phyloP scores from a whole-genome alignment of 2,329 filamentous ascomycete species.

The Akanthomyces lecanii region DNA sequence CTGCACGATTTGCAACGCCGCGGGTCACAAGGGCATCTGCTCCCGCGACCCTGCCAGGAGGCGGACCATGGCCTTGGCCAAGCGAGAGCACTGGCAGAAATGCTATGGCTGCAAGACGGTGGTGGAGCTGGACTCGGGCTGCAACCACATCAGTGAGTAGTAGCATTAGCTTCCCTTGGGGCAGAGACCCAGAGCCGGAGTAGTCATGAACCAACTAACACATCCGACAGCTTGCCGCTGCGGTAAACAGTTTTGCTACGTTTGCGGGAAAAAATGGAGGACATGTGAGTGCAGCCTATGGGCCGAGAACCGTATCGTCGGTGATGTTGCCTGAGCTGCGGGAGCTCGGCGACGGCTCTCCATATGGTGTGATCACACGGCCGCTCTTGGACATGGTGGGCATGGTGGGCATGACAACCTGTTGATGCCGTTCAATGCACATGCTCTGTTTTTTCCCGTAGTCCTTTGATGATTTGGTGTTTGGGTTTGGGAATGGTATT shows the following conservation, averaged over 20 bases:
- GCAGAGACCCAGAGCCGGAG: too few relatives aligned
- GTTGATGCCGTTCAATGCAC: too few relatives aligned
- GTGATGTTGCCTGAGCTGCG: too few relatives aligned
- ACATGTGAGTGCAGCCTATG: not conserved
- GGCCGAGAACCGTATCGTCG: too few relatives aligned
- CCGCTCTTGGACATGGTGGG: too few relatives aligned
- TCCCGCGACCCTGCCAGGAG: not conserved
- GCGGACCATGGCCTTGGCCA: not conserved
- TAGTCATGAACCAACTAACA: not conserved
- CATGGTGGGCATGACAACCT: too few relatives aligned
- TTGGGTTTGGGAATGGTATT: too few relatives aligned
- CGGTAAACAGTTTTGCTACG: not conserved
- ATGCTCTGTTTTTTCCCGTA: too few relatives aligned
- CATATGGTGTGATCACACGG: too few relatives aligned
- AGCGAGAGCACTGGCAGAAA: not conserved
- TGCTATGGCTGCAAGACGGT: not conserved
- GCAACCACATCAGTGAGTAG: not conserved
- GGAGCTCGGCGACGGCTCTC: too few relatives aligned
- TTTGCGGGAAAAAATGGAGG: not conserved
- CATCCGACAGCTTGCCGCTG: not conserved
- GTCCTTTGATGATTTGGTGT: too few relatives aligned
- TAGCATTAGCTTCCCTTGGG: not conserved
- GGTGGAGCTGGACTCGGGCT: not conserved
- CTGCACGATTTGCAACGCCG: not conserved
- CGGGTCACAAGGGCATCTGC: not conserved